Percentiles rank a stretch among this genome's conserved stretches.
These are phyloP conservation scores for Miamiensis avidus DNA, from an alignment of 169 alveolate species.

Conservation along the genomic window DNA sequence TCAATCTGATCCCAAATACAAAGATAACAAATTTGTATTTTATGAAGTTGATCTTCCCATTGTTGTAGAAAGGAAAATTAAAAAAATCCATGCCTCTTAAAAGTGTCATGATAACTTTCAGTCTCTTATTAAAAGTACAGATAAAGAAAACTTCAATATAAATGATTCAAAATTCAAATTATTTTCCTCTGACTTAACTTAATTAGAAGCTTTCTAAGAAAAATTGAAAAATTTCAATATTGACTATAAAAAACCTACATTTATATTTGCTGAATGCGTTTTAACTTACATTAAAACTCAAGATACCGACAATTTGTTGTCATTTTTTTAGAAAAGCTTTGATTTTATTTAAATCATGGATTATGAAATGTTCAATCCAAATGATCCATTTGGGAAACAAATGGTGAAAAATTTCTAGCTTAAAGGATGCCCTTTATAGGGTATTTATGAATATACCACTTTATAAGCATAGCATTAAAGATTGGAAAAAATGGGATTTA, in stretches of 20 bases:
- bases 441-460: conserved; percentile 71
- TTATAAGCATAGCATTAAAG: conserved; percentile 59
- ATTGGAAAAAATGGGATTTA: conserved; percentile 55
- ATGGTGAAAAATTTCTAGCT: conserved; percentile 74
- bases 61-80: conserved; percentile 60
- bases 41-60: conserved; percentile 73
- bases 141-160: background rate
- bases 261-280: conserved; percentile 76
- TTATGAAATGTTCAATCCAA: conserved; percentile 81
- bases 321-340: conserved; percentile 43
- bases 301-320: conserved; percentile 51
- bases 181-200: conserved; percentile 62
- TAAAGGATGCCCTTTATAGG: conserved; percentile 69
- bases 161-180: conserved; percentile 47
- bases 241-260: conserved; percentile 57
- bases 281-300: conserved; percentile 66
- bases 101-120: conserved; percentile 31
- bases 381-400: conserved; percentile 76
- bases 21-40: conserved; percentile 39
- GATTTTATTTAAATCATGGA: conserved; percentile 44
- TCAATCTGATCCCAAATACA: conserved; percentile 44
- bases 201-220: conserved; percentile 45
- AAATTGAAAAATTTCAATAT: conserved; percentile 40
- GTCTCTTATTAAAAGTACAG: conserved; percentile 8
- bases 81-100: conserved; percentile 48